phyloP scores from a whole-genome alignment of 768 basidiomycete genomes.

The Suillus variegatus region DNA sequence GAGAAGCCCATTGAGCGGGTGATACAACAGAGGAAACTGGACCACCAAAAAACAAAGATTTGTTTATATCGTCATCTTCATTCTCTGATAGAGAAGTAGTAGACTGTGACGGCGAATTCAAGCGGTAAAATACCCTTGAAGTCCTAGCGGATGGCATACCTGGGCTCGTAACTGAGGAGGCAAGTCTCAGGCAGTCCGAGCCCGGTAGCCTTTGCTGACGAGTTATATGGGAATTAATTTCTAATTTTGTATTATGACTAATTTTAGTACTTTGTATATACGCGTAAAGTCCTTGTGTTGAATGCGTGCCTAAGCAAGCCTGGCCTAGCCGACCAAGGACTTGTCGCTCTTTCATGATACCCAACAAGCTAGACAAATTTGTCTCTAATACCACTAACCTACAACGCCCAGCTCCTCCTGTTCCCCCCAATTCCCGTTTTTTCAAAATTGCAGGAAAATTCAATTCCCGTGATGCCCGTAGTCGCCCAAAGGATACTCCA shows the following conservation, averaged over 20 bases:
- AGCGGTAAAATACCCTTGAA: slow-evolving; percentile 36
- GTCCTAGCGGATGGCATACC: slow-evolving; percentile 27
- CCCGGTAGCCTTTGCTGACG: slow-evolving; percentile 8
- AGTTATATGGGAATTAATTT: slow-evolving; percentile 9
- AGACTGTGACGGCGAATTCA: slow-evolving; percentile 61
- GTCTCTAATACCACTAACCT: slow-evolving; percentile 3
- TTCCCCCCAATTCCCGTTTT: slow-evolving; percentile 9
- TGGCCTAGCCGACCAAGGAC: neutral
- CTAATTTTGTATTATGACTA: neutral
- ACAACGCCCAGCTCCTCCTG: slow-evolving; percentile 5
- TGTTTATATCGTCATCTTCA: slow-evolving; percentile 63
- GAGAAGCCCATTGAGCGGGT: slow-evolving; percentile 66
- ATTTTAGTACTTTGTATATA: neutral
- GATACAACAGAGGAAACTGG: slow-evolving; percentile 44
- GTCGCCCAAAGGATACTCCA: slow-evolving; percentile 9
- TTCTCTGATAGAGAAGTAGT: slow-evolving; percentile 79
- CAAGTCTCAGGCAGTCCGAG: slow-evolving; percentile 1
- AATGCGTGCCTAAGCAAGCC: slow-evolving; percentile 7
- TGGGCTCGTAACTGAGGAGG: slow-evolving; percentile 1
- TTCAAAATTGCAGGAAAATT: slow-evolving; percentile 12
- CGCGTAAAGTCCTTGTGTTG: neutral
- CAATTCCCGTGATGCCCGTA: slow-evolving; percentile 2
- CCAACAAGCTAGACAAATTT: slow-evolving; percentile 15
- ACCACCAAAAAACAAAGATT: slow-evolving; percentile 41
- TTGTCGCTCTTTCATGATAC: slow-evolving; percentile 16